These are phyloP conservation scores for Phytophthora chlamydospora DNA, from an alignment of 352 stramenopile genomes.

Conservation along the genomic window DNA sequence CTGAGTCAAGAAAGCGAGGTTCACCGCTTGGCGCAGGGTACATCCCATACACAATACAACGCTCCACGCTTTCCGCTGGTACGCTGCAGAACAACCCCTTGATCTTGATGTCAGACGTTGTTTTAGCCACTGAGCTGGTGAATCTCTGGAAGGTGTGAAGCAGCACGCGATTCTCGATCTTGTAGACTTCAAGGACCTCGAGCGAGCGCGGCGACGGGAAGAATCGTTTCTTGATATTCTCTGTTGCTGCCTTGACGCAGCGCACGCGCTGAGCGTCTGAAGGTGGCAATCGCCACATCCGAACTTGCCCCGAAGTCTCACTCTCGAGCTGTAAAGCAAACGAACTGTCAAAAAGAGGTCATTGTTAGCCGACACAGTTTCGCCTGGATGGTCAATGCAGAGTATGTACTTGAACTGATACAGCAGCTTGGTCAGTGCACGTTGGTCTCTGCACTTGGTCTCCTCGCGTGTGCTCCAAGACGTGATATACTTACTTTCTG, in stretches of 20 bases:
- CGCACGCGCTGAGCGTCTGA: slow-evolving; percentile 60
- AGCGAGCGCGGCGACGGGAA: slow-evolving; percentile 33
- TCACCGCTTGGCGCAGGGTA: slow-evolving; percentile 22
- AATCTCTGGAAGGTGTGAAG: slow-evolving; percentile 65
- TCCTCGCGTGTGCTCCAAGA: slow-evolving; percentile 40
- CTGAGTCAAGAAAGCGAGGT: slow-evolving; percentile 16
- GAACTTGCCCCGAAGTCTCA: slow-evolving; percentile 62
- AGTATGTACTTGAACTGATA: slow-evolving; percentile 53
- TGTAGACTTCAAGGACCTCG: slow-evolving; percentile 83
- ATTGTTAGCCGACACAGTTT: slow-evolving; percentile 1
- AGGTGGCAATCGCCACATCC: slow-evolving; percentile 50
- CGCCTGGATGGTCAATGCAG: neutral
- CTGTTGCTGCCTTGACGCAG: slow-evolving; percentile 67
- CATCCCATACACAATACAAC: slow-evolving; percentile 71
- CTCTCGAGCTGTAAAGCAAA: slow-evolving; percentile 72
- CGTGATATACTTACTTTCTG: slow-evolving; percentile 49
- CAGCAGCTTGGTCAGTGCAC: slow-evolving; percentile 41
- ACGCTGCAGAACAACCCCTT: slow-evolving; percentile 82
- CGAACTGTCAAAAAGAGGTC: slow-evolving; percentile 26
- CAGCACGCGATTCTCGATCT: slow-evolving; percentile 75
- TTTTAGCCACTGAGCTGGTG: slow-evolving; percentile 25
- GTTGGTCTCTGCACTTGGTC: slow-evolving; percentile 34
- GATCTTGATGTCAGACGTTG: slow-evolving; percentile 47
- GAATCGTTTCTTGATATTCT: slow-evolving; percentile 74
- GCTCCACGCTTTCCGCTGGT: slow-evolving; percentile 58